These are phyloP conservation scores for Plasmodium malariae DNA, from an alignment of 169 alveolate genomes.

Conservation along the genomic window DNA sequence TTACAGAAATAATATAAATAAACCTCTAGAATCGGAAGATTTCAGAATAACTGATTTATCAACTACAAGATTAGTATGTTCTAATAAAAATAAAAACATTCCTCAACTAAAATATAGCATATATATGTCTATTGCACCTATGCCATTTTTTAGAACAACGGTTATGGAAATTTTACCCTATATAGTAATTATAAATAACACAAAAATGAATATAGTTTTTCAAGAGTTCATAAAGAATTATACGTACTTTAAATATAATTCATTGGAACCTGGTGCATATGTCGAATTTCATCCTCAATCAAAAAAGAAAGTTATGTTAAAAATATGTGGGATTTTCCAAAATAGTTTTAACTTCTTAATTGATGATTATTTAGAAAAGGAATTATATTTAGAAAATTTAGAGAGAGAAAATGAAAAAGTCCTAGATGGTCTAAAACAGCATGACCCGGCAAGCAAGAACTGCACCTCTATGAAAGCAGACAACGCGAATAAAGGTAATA, in stretches of 20 bases:
- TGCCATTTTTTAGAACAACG: constrained; percentile 89
- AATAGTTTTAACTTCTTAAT: constrained; percentile 8
- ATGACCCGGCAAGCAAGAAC: not conserved
- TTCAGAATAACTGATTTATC: constrained; percentile 70
- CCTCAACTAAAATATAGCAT: constrained; percentile 86
- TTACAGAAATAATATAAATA: constrained; percentile 47
- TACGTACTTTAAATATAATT: constrained; percentile 71
- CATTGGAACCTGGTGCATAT: constrained; percentile 83
- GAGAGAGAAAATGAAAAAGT: constrained; percentile 30
- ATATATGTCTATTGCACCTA: constrained; percentile 88
- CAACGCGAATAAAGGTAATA: not conserved
- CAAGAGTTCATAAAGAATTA: constrained; percentile 41
- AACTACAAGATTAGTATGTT: constrained; percentile 48
- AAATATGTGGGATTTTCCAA: constrained; percentile 84
- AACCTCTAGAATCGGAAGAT: constrained; percentile 70
- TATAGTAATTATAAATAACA: constrained; percentile 78
- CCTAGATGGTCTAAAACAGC: constrained; percentile 1
- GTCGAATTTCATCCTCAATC: constrained; percentile 89
- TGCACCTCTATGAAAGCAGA: not conserved
- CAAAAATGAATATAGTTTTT: constrained; percentile 60
- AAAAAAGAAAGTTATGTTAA: constrained; percentile 81
- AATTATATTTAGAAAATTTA: constrained; percentile 50
- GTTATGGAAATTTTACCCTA: constrained; percentile 87
- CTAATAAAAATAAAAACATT: constrained; percentile 76
- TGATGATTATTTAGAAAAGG: constrained; percentile 73